phyloP scores from a whole-genome alignment of 1,284 basidiomycete species.

The Ustilago xerochloae region DNA sequence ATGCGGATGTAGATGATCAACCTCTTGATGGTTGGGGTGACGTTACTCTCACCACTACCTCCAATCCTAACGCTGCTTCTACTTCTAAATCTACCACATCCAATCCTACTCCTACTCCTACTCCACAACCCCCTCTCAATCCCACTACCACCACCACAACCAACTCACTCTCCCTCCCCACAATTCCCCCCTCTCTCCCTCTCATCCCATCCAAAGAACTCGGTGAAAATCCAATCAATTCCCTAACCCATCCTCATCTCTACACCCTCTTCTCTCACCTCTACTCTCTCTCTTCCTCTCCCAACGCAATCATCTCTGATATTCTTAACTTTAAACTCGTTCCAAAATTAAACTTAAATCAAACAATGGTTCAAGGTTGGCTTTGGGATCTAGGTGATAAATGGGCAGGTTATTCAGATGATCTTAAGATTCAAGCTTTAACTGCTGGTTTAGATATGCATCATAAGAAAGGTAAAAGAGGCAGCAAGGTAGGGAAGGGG shows the following conservation, averaged over 20 bases:
- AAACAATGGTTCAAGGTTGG: conserved; percentile 19
- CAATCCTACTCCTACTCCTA: neutral
- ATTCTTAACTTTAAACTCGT: conserved; percentile 16
- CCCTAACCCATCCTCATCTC: conserved; percentile 17
- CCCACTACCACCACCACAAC: neutral
- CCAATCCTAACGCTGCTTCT: neutral
- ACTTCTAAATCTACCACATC: neutral
- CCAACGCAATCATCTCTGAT: conserved; percentile 17
- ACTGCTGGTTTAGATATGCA: conserved; percentile 7
- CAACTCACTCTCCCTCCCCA: neutral
- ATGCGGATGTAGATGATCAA: conserved; percentile 15
- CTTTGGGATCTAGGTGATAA: conserved; percentile 30
- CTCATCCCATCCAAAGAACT: conserved; percentile 32
- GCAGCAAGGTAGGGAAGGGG: neutral
- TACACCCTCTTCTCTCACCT: conserved; percentile 11
- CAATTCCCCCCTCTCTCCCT: neutral
- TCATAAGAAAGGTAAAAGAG: neutral
- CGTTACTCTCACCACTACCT: neutral
- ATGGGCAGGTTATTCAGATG: conserved; percentile 15
- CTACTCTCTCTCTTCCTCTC: neutral
- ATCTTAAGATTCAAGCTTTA: conserved; percentile 20
- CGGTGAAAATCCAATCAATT: conserved; percentile 38
- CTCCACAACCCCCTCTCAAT: neutral
- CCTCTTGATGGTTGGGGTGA: conserved; percentile 11
- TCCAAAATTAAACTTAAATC: conserved; percentile 12